Percentiles rank a stretch among this genome's conserved stretches.
These are phyloP conservation scores for Phytophthora boehmeriae DNA, from an alignment of 352 stramenopile species.

Conservation along the genomic window DNA sequence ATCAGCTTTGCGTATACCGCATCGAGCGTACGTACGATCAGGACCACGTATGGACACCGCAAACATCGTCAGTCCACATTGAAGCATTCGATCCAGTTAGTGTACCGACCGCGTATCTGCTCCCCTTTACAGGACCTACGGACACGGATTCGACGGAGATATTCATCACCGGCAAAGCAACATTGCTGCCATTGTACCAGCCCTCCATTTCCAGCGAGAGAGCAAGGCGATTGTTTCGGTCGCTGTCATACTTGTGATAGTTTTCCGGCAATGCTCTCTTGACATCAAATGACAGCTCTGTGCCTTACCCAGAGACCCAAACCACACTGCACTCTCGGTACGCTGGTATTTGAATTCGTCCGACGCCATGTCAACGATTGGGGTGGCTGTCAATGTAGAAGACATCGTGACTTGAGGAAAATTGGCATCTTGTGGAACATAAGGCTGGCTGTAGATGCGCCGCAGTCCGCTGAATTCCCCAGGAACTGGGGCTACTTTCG, in stretches of 20 bases:
- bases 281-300: too few species aligned
- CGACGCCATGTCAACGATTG: too few species aligned
- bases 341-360: too few species aligned
- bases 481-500: conserved; percentile 6
- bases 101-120: conserved; percentile 18
- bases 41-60: conserved; percentile 3
- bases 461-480: conserved; percentile 1
- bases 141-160: conserved; percentile 19
- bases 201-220: neutral
- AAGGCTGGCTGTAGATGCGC: neutral
- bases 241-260: neutral
- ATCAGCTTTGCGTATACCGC: conserved; percentile 1
- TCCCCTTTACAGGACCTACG: neutral
- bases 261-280: too few species aligned
- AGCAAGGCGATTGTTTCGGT: too few species aligned
- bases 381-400: too few species aligned
- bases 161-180: too few species aligned
- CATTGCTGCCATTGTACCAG: conserved; percentile 1
- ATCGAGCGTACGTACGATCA: conserved; percentile 5
- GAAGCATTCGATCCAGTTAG: neutral
- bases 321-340: too few species aligned
- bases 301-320: too few species aligned
- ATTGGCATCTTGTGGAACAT: conserved; percentile 12
- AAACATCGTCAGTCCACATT: conserved; percentile 14
- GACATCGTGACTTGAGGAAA: conserved; percentile 12